Evolutionary conservation across 1,284 basidiomycete genomes (phyloP).

Genomic region (Volvariella volvacea): DNA sequence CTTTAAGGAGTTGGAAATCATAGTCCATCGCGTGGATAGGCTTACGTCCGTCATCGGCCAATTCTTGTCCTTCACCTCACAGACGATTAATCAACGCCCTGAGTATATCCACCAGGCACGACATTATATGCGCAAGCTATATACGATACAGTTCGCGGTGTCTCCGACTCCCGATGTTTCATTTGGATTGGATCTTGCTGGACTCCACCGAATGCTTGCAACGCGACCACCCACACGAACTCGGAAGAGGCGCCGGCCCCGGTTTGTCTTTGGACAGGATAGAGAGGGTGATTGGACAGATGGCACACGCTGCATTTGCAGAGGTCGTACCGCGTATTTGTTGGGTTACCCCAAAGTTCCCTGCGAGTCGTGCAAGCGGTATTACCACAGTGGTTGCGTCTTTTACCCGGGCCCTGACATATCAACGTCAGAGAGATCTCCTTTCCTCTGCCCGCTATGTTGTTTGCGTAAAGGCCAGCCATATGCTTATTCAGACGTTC

Average conservation of each 20-base stretch:
- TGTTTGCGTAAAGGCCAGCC: constrained; percentile 61
- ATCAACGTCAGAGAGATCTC: constrained; percentile 22
- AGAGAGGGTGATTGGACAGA: constrained; percentile 66
- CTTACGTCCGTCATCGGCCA: constrained; percentile 67
- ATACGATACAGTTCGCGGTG: constrained; percentile 76
- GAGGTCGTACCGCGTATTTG: constrained; percentile 57
- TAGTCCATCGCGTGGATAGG: constrained; percentile 70
- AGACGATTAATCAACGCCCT: constrained; percentile 57
- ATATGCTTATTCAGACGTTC: constrained; percentile 68
- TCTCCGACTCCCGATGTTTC: constrained; percentile 71
- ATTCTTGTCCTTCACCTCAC: constrained; percentile 66
- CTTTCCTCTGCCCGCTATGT: constrained; percentile 66
- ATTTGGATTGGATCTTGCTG: constrained; percentile 72
- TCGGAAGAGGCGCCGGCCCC: constrained; percentile 62
- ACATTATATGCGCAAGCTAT: constrained; percentile 82
- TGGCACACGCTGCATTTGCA: constrained; percentile 73
- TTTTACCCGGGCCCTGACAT: constrained; percentile 44
- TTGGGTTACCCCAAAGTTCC: constrained; percentile 54
- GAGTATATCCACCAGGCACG: constrained; percentile 75
- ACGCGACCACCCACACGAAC: constrained; percentile 48
- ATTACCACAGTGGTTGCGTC: constrained; percentile 72
- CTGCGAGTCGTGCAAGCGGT: constrained; percentile 57
- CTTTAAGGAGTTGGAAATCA: constrained; percentile 69
- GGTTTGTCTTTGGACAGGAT: constrained; percentile 73
- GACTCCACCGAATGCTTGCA: constrained; percentile 71